Base-by-base conservation (phyloP, 2,329 filamentous ascomycete species). In the Stachybotrys elegans region DNA sequence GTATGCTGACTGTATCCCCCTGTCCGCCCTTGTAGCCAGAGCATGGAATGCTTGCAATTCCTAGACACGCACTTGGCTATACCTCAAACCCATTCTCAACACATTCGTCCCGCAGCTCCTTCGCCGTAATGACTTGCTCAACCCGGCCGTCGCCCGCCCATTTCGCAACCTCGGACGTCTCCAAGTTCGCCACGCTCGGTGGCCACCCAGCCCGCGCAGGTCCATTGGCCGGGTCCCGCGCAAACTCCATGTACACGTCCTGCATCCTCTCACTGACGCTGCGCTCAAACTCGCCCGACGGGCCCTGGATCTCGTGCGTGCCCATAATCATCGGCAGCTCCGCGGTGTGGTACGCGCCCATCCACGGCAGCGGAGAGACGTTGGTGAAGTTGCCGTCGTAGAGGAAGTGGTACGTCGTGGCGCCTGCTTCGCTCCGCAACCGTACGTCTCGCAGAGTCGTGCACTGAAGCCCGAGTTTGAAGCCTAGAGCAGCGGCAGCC, bases 191-290 rank as follows among this genome's bases (percentile, higher is more conserved):
- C 7, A 8, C 7, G 7, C 13, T 6, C 31, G 7, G 31, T n/a
- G 31, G 31, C 31, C 7, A 34, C 17, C 7, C 31, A n/a, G 31
- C 31, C 6, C 6, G 7, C 7, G 31, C 31, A 34, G 17, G 31
- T 16, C 31, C 31, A 14, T 29, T 34, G 13, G 17, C 31, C 14
- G 31, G 14, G 31, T 34, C 7, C 14, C 6, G 71, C 0, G 57
- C 38, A 17, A 25, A 40, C 6, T 9, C 9, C n/a, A 27, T 16
- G 16, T 17, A 40, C 4, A 19, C 21, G 14, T 40, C 38, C 22
- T 40, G 22, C 38, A 29, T 40, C 13, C 13, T 23, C 6, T 40
- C 13, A 16, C 38, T 40, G 5, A 23, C 23, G 3, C 22, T 29
- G 9, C 29, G n/a, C 11, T 40, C 22, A 20, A 40, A 23, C 13